A percentile compares a stretch with the other conserved stretches of the same genome.
Evolutionary conservation across 352 stramenopile genomes (phyloP).

Genomic region (Phytophthora fragariaefolia): DNA sequence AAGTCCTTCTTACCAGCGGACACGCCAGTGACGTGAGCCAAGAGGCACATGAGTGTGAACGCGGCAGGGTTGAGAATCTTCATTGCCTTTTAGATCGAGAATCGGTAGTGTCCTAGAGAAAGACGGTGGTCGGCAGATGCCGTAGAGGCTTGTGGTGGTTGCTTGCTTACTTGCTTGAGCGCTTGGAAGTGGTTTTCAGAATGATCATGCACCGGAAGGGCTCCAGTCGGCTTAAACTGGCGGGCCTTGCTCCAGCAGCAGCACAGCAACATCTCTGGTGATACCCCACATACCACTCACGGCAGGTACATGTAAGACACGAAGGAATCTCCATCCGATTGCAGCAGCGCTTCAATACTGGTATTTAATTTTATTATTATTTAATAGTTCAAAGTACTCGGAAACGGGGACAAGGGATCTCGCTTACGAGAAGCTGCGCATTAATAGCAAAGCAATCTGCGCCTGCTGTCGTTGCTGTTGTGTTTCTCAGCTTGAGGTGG

Average conservation of each 20-base stretch:
- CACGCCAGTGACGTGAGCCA: background rate
- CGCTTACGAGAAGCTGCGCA: too few species aligned
- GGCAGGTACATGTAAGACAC: too few species aligned
- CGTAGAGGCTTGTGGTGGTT: background rate
- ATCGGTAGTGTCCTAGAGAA: background rate
- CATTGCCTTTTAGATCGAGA: conserved; percentile 7
- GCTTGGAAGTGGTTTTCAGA: conserved; percentile 22
- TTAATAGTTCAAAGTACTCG: too few species aligned
- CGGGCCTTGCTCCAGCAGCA: background rate
- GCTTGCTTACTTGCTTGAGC: conserved; percentile 11
- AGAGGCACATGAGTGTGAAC: conserved; percentile 21
- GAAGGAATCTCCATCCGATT: too few species aligned
- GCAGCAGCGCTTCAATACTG: too few species aligned
- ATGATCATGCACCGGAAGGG: conserved; percentile 1
- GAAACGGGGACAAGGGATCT: too few species aligned
- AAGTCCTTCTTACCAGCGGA: conserved; percentile 22
- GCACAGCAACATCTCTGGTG: background rate
- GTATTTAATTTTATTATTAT: too few species aligned
- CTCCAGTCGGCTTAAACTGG: background rate
- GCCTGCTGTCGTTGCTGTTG: too few species aligned
- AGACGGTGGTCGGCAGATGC: background rate
- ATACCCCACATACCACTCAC: too few species aligned
- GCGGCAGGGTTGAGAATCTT: conserved; percentile 26
- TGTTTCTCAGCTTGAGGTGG: too few species aligned
- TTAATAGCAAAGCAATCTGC: too few species aligned